Conservation (phyloP, 345 rosid species). For the Moringa oleifera region DNA sequence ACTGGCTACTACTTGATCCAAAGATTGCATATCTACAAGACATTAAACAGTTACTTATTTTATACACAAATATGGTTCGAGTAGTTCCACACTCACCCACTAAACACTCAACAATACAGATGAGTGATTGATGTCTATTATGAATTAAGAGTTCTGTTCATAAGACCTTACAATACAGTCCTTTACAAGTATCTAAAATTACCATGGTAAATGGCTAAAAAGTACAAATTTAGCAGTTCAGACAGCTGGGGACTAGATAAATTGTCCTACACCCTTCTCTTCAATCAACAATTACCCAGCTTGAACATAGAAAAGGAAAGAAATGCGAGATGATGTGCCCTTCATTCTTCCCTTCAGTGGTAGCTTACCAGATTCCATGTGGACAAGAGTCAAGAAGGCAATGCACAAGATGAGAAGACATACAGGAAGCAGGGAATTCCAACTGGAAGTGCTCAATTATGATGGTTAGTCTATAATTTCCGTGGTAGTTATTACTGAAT, state of each 20-base stretch:
- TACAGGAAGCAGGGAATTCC: not conserved
- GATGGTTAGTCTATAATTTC: not conserved
- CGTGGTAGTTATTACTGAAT: not conserved
- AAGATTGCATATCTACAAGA: too few relatives aligned
- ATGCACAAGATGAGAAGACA: not conserved
- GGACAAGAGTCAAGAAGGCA: not conserved
- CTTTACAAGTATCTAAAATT: constrained; percentile 16
- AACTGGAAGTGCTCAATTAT: not conserved
- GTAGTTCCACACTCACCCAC: too few relatives aligned
- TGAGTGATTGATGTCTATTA: too few relatives aligned
- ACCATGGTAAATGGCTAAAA: constrained; percentile 2
- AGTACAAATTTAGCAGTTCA: not conserved
- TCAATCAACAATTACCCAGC: not conserved
- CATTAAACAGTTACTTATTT: too few relatives aligned
- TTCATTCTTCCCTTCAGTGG: not conserved
- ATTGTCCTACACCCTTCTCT: not conserved
- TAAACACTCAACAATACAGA: too few relatives aligned
- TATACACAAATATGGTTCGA: too few relatives aligned
- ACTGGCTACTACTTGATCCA: too few relatives aligned
- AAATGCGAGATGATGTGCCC: not conserved
- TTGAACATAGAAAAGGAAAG: too few relatives aligned
- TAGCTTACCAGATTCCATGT: not conserved
- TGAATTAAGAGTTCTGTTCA: too few relatives aligned
- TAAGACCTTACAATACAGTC: not conserved
- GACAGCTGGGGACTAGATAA: not conserved